Evolutionary conservation across 805 yeast species (phyloP).

Genomic region (Wickerhamiella qilinensis): DNA sequence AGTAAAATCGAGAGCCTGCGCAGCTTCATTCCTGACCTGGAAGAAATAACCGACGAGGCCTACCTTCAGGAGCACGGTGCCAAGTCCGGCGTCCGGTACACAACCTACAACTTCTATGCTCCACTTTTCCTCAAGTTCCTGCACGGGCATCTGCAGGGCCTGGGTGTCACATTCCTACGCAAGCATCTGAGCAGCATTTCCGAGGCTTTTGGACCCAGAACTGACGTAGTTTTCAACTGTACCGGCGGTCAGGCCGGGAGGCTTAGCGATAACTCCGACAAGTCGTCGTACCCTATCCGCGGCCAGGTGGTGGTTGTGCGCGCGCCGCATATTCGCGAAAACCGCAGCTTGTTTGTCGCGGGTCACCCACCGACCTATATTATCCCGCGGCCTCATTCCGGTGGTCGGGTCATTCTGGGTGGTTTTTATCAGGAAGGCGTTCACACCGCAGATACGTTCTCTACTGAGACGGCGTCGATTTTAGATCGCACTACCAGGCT

Average conservation of each 20-base stretch:
- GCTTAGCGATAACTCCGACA: slow-evolving; percentile 51
- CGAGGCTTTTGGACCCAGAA: slow-evolving; percentile 29
- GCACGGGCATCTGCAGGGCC: slow-evolving; percentile 26
- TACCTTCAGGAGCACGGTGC: slow-evolving; percentile 35
- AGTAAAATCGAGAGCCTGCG: slow-evolving; percentile 32
- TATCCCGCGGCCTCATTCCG: slow-evolving; percentile 54
- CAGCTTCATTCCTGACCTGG: slow-evolving; percentile 34
- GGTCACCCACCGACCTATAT: slow-evolving; percentile 37
- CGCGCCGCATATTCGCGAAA: slow-evolving; percentile 52
- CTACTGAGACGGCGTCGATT: slow-evolving; percentile 43
- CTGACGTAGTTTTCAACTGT: slow-evolving; percentile 51
- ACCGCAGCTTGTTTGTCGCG: slow-evolving; percentile 19
- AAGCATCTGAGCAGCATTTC: slow-evolving; percentile 34
- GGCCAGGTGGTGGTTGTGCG: slow-evolving; percentile 65
- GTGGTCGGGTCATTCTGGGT: slow-evolving; percentile 55
- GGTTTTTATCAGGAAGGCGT: slow-evolving; percentile 53
- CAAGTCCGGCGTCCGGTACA: slow-evolving; percentile 37
- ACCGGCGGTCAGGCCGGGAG: slow-evolving; percentile 54
- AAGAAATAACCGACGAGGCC: slow-evolving; percentile 19
- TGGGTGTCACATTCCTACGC: slow-evolving; percentile 38
- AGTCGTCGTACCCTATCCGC: slow-evolving; percentile 49
- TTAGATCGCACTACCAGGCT: slow-evolving; percentile 39
- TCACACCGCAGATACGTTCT: slow-evolving; percentile 45
- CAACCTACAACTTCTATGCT: slow-evolving; percentile 58
- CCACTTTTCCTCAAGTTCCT: slow-evolving; percentile 42